Evolutionary conservation across 345 rosid species (phyloP), one percentile per base, ranked within the genome.

Genomic region (Clausena lansium): DNA sequence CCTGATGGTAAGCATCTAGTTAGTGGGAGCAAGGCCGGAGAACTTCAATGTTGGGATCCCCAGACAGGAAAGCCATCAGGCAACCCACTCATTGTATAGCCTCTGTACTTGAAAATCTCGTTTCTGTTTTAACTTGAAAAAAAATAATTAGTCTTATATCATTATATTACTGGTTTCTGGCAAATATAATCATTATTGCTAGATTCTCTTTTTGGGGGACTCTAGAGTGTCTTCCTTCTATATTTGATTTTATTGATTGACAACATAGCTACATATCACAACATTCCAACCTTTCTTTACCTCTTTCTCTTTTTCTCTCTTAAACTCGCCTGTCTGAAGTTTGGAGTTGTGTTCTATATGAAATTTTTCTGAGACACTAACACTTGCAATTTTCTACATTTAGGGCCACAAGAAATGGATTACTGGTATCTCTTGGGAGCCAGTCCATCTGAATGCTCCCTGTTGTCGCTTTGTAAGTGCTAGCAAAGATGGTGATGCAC

Each of bases 391-490:
- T 27, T 84, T 38, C 52, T 64, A 72, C 68, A 22, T 78, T 76
- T 78, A 96, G 99, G 98, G 99, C 41, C 99, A 96, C 86, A 94
- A 94, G 85, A 94, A 96, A 84, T 96, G 99, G 99, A 94, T 96
- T 75, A 94, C 97, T 58, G 98, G 94, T 61, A 90, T 96, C 79
- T 92, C 99, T 15, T 96, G 99, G 98, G 99, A 96, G 82, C 98
- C 99, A 75, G 84, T 88, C 61, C 99, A 96, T 77, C 89, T 94
- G 83, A 96, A 78, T 66, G 87, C 98, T 80, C 99, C 98, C n/a
- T 88, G 95, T 62, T 91, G 95, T 74, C 95, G 97, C 70, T 96
- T 94, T 86, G 98, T 94, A 67, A 96, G 95, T 88, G 88, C 94
- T 75, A 90, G 99, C 87, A 94, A 94, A 89, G 99, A 96, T 91